These are phyloP conservation scores for Begonia peltatifolia DNA, from an alignment of 306 rosid genomes.

Conservation along the genomic window DNA sequence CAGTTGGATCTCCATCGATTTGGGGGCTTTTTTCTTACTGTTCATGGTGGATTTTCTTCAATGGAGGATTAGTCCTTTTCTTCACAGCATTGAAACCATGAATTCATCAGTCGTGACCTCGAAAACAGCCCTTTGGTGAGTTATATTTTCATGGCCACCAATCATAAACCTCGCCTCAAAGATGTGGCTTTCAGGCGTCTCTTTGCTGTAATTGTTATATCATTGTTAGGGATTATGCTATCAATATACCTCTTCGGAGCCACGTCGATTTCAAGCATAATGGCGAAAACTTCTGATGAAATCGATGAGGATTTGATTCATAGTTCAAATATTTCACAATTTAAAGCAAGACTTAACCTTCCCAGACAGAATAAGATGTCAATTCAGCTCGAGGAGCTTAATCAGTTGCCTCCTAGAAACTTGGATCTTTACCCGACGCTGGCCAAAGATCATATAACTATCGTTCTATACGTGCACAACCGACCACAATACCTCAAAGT, in stretches of 20 bases:
- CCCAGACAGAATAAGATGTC: constrained; percentile 67
- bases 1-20: neutral
- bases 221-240: constrained; percentile 48
- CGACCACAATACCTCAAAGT: constrained; percentile 71
- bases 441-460: constrained; percentile 40
- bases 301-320: constrained; percentile 10
- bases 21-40: neutral
- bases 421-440: constrained; percentile 66
- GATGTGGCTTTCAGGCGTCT: constrained; percentile 51
- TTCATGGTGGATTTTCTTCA: neutral
- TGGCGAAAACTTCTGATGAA: constrained; percentile 13
- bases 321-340: constrained; percentile 16
- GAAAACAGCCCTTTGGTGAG: constrained; percentile 10
- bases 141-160: constrained; percentile 23
- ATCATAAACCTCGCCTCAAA: constrained; percentile 46
- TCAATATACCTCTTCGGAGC: constrained; percentile 40
- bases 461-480: constrained; percentile 87
- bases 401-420: constrained; percentile 61
- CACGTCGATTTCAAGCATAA: constrained; percentile 20
- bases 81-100: constrained; percentile 15
- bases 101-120: constrained; percentile 12
- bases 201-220: constrained; percentile 34
- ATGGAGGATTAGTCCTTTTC: neutral
- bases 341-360: constrained; percentile 19
- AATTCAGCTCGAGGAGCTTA: constrained; percentile 39